Evolutionary conservation across 108 stramenopile species (phyloP), one percentile per base, ranked within the genome.

Genomic region (Poteriospumella lacustris): DNA sequence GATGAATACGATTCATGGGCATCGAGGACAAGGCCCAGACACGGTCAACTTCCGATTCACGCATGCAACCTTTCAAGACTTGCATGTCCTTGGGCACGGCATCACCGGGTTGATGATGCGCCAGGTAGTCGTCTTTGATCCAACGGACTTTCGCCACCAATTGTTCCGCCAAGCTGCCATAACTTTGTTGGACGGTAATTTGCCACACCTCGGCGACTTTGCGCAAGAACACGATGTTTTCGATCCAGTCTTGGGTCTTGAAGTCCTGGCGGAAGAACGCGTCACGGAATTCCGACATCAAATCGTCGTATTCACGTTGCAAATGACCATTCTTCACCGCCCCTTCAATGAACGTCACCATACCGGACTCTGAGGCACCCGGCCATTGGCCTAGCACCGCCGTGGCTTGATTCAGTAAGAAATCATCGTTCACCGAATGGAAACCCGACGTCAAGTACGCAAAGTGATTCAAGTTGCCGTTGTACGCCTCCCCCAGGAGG

Each of bases 401-500:
- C 36, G 12, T 29, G 58, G 43, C 58, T 59, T 59, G 40, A 59
- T n/a, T 33, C 5, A 56, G 64, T 38, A 78, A 44, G 68, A 62
- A 78, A 0, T 33, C 70, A 28, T 78, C 67, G 29, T 3, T 78
- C 12, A 78, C 78, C 9, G 78, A 68, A 31, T 78, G 78, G 29
- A 78, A 78, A 0, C 78, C 78, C 24, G 78, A 78, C 12, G 78
- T 78, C 42, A 78, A 33, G 31, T 78, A 78, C 1, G 78, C 68
- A 36, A 78, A 78, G 31, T 39, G 64, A 36, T 78, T 62, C 12
- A 68, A 26, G 26, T 78, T 78, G 68, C 39, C 41, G 28, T 56
- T 56, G 44, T 33, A 52, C 42, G 9, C 33, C 41, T 73, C 70
- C 26, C 70, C 70, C 28, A 64, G 24, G 15, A 31, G 15, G 31